Percentiles rank a stretch among this genome's conserved stretches.
Conservation (phyloP, 1,284 basidiomycete genomes). For the Rhizopogon parksii region DNA sequence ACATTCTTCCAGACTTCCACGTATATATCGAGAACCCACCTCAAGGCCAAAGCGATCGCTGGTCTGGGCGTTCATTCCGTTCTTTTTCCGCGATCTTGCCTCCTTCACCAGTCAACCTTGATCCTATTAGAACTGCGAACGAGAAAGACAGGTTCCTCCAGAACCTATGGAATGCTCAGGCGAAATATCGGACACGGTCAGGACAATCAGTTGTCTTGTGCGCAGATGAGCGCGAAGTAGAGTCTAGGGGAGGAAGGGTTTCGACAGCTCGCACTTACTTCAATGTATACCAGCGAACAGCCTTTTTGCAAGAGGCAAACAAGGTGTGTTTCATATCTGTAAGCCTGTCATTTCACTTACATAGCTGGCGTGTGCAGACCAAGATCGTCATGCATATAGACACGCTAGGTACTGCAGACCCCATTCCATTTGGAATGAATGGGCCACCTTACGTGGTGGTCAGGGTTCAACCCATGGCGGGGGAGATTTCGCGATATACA, state of each 20-base stretch:
- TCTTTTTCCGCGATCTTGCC: constrained; percentile 67
- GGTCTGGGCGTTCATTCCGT: constrained; percentile 79
- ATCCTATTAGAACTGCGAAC: constrained; percentile 52
- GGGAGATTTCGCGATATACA: constrained; percentile 70
- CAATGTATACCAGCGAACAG: constrained; percentile 75
- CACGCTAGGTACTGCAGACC: constrained; percentile 63
- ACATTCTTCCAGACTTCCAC: constrained; percentile 61
- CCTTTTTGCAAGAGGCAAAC: constrained; percentile 65
- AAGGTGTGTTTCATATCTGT: constrained; percentile 47
- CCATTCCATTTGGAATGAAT: constrained; percentile 64
- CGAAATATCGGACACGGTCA: constrained; percentile 62
- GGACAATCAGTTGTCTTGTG: constrained; percentile 62
- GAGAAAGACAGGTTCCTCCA: constrained; percentile 83
- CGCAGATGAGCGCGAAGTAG: constrained; percentile 69
- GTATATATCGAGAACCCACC: constrained; percentile 78
- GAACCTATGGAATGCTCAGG: constrained; percentile 81
- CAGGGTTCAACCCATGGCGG: constrained; percentile 72
- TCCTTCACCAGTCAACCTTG: constrained; percentile 54
- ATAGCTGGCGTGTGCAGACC: constrained; percentile 42
- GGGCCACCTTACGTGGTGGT: constrained; percentile 69
- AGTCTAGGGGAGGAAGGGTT: constrained; percentile 49
- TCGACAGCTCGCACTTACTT: constrained; percentile 76
- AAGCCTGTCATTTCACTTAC: constrained; percentile 4
- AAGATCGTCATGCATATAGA: constrained; percentile 84
- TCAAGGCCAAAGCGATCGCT: constrained; percentile 71